Percentiles rank a stretch among this genome's conserved stretches.
Evolutionary conservation across 257 asterid species (phyloP).

Genomic region (Nicotiana knightiana): DNA sequence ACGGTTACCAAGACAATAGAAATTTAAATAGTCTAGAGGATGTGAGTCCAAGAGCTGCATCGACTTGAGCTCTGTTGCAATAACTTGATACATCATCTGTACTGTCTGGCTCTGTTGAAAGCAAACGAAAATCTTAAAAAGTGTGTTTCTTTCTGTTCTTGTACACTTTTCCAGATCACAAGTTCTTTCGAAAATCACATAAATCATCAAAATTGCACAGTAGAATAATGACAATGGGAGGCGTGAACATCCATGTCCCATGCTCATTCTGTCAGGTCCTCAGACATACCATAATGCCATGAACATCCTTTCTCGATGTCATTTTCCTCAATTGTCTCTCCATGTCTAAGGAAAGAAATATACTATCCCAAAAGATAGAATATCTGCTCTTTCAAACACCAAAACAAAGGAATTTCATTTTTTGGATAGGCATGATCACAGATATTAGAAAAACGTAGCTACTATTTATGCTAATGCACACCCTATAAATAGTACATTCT

Average conservation of each 20-base stretch:
- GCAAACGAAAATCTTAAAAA: slow-evolving; percentile 10
- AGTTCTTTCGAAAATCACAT: not conserved
- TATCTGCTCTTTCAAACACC: not conserved
- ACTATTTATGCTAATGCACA: not conserved
- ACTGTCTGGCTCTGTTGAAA: slow-evolving; percentile 65
- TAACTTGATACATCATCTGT: slow-evolving; percentile 70
- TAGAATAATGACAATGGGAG: not conserved
- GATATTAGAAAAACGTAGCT: not conserved
- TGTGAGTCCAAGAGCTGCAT: slow-evolving; percentile 47
- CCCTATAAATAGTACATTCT: not conserved
- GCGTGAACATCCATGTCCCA: not conserved
- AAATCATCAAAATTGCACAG: not conserved
- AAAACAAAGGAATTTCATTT: not conserved
- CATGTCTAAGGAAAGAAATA: not conserved
- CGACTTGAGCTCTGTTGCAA: slow-evolving; percentile 65
- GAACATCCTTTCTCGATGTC: not conserved
- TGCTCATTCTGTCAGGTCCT: not conserved
- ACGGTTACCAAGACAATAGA: slow-evolving; percentile 87
- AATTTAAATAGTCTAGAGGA: slow-evolving; percentile 78
- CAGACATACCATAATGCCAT: not conserved
- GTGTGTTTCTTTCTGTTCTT: not conserved
- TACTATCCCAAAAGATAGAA: not conserved
- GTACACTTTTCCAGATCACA: not conserved
- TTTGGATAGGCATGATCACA: not conserved
- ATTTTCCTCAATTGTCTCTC: not conserved